These are phyloP conservation scores for Wickerhamomyces silvicola DNA, from an alignment of 805 yeast species.

Conservation along the genomic window DNA sequence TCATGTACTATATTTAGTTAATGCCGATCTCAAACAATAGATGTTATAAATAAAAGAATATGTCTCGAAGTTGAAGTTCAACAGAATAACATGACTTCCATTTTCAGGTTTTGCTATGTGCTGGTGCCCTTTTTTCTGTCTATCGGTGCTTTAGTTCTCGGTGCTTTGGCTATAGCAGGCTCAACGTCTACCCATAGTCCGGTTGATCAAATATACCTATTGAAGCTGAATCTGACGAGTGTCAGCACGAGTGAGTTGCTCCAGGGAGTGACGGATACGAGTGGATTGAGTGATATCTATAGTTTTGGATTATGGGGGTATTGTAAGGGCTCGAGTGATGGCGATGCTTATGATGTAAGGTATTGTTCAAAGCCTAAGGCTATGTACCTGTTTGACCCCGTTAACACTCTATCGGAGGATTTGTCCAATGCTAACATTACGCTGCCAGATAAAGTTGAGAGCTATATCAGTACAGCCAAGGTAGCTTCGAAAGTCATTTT, in stretches of 20 bases:
- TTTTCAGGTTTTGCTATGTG: slow-evolving; percentile 21
- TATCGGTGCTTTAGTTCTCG: slow-evolving; percentile 39
- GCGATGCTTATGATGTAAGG: slow-evolving; percentile 26
- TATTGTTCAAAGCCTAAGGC: slow-evolving; percentile 50
- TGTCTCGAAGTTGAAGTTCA: slow-evolving; percentile 8
- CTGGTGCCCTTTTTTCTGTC: slow-evolving; percentile 26
- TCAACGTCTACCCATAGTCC: slow-evolving; percentile 36
- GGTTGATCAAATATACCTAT: slow-evolving; percentile 38
- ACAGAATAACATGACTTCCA: slow-evolving; percentile 20
- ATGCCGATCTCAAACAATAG: too few relatives aligned
- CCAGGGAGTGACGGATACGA: too few relatives aligned
- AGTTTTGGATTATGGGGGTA: slow-evolving; percentile 61
- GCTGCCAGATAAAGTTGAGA: slow-evolving; percentile 49
- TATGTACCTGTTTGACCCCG: slow-evolving; percentile 53
- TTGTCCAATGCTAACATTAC: slow-evolving; percentile 19
- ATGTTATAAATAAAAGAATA: too few relatives aligned
- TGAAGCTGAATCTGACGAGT: slow-evolving; percentile 40
- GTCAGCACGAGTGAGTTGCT: too few relatives aligned
- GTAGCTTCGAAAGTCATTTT: slow-evolving; percentile 53
- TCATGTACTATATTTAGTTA: too few relatives aligned
- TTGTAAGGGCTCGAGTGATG: slow-evolving; percentile 37
- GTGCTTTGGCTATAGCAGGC: slow-evolving; percentile 47
- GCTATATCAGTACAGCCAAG: slow-evolving; percentile 39
- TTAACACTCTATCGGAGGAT: slow-evolving; percentile 24
- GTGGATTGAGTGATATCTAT: slow-evolving; percentile 42